A percentile compares a stretch with the other conserved stretches of the same genome.
These are phyloP conservation scores for Trichoderma reesei DNA, from an alignment of 495 filamentous ascomycete genomes.

Conservation along the genomic window DNA sequence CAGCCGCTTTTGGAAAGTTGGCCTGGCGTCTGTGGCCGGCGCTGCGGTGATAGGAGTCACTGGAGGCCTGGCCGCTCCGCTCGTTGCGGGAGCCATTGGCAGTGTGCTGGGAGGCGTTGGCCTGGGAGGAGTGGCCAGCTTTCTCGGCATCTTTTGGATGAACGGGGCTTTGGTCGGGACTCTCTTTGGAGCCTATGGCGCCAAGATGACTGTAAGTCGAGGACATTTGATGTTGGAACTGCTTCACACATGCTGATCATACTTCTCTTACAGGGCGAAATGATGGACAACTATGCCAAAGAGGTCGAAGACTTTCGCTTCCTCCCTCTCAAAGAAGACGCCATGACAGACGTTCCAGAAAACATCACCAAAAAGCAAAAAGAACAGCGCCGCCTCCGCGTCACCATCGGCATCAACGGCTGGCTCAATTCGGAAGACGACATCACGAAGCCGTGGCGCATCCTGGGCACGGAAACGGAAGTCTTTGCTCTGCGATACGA, in stretches of 20 bases:
- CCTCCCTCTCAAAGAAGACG: conserved; percentile 52
- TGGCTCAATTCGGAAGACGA: conserved; percentile 66
- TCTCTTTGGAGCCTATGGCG: conserved; percentile 82
- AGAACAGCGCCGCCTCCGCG: conserved; percentile 48
- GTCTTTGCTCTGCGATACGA: conserved; percentile 79
- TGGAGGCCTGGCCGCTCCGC: conserved; percentile 75
- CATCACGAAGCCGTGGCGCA: conserved; percentile 65
- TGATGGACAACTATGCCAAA: conserved; percentile 74
- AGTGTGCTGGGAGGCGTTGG: conserved; percentile 77
- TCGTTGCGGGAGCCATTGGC: conserved; percentile 84
- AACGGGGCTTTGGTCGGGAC: conserved; percentile 75
- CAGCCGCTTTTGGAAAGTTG: conserved; percentile 73
- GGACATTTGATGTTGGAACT: no score
- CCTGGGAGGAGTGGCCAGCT: conserved; percentile 72
- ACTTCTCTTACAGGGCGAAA: conserved; percentile 36
- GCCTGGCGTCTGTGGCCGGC: conserved; percentile 75
- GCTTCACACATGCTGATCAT: background rate
- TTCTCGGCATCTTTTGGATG: conserved; percentile 71
- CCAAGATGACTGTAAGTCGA: conserved; percentile 59
- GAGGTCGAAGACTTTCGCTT: conserved; percentile 87
- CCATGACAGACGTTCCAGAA: conserved; percentile 22
- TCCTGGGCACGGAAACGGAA: conserved; percentile 57
- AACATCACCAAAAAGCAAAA: conserved; percentile 20
- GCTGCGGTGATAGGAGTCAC: conserved; percentile 82
- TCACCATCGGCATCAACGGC: conserved; percentile 77